Evolutionary conservation across 805 yeast genomes (phyloP), one percentile per base, ranked within the genome.

Genomic region (Metschnikowia gelsemii): DNA sequence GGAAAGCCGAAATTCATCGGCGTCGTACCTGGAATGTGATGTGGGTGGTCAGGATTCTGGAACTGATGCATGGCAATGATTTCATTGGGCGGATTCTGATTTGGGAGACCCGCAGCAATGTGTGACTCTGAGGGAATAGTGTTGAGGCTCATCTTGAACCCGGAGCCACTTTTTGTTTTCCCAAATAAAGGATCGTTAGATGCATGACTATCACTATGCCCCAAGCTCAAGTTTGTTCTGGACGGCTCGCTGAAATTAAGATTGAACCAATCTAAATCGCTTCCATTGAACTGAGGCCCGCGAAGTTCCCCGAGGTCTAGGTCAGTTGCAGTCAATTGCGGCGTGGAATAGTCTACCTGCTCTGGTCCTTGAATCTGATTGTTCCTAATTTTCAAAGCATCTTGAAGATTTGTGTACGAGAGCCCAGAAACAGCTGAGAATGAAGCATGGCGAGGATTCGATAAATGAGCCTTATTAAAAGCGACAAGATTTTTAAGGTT

Each of bases 321-420:
- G 25, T 76, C 78, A 14, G 66, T 64, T 1, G 84, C 81, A 9
- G 70, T 55, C 32, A 80, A 55, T 59, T 87, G 95, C 2, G 96
- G 96, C 1, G 95, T 84, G 1, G 95, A 79, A 57, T 85, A 87
- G 2, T 82, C 86, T 19, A 84, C 89, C 54, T 84, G 88, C 32
- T 73, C 75, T 1, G 90, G 89, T 0, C 75, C 76, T 27, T 73
- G 76, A 38, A 76, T 43, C 35, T 52, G 59, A 33, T 52, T 63
- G 58, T 44, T 64, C 28, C 61, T 66, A 30, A 70, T 66, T 18
- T 56, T 46, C 24, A 55, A 32, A 3, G 71, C 67, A 33, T 76
- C 82, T 46, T 72, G 70, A 22, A 62, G 52, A n/a, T 75, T 75
- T 1, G 83, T 71, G 54, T 84, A 82, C 0, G 86, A 76, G 5